These are phyloP conservation scores for Oryza coarctata DNA, from an alignment of 176 grass and related monocot genomes.

Conservation along the genomic window DNA sequence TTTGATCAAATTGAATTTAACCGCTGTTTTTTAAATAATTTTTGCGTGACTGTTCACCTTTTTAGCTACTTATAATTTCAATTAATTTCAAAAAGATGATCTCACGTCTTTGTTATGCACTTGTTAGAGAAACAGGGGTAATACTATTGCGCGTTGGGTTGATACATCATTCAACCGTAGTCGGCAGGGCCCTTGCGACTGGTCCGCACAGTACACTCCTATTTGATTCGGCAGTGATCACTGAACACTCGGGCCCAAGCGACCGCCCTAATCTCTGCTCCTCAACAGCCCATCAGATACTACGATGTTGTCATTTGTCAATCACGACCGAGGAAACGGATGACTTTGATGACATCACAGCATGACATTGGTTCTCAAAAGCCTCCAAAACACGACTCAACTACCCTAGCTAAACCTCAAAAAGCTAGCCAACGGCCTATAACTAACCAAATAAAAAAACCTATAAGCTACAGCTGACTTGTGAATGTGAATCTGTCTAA, in stretches of 20 bases:
- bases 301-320: background rate
- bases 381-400: background rate
- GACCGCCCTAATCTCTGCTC: background rate
- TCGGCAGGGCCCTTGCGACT: background rate
- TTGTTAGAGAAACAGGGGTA: too few species aligned
- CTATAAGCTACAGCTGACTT: background rate
- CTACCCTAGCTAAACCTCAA: background rate
- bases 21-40: too few species aligned
- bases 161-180: background rate
- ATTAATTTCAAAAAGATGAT: too few species aligned
- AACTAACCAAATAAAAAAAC: background rate
- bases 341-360: constrained; percentile 3
- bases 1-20: too few species aligned
- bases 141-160: too few species aligned
- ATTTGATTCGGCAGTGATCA: background rate
- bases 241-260: background rate
- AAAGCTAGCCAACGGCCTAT: background rate
- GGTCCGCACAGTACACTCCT: background rate
- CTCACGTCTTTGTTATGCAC: too few species aligned
- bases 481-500: background rate
- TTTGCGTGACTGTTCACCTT: too few species aligned
- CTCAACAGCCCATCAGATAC: background rate
- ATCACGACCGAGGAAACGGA: background rate
- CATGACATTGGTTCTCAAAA: background rate
- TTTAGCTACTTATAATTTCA: too few species aligned